Evolutionary conservation across 129 eudicot species (phyloP).

Genomic region (Dittrichia graveolens): DNA sequence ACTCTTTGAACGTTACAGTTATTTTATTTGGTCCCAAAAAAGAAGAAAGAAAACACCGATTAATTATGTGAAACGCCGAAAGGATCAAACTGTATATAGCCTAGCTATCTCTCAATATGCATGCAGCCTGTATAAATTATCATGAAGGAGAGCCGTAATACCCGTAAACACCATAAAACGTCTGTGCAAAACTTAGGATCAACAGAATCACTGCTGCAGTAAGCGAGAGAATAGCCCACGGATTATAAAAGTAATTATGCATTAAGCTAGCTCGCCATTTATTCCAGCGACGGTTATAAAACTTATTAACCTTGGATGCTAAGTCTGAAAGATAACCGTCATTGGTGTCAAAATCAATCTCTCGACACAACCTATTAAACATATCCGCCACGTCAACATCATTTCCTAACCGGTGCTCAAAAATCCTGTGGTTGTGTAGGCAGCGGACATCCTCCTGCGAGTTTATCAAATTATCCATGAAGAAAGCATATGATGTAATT

Average conservation of each 20-base stretch:
- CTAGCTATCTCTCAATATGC: background rate
- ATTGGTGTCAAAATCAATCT: constrained; percentile 68
- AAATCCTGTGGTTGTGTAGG: constrained; percentile 70
- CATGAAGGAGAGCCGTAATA: constrained; percentile 44
- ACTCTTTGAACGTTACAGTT: background rate
- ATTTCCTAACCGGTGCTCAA: constrained; percentile 75
- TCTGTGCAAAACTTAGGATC: constrained; percentile 56
- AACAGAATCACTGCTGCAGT: constrained; percentile 70
- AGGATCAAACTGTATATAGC: no score
- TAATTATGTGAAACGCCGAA: no score
- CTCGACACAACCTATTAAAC: constrained; percentile 67
- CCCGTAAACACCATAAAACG: constrained; percentile 51
- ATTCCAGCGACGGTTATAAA: constrained; percentile 66
- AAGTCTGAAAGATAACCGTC: constrained; percentile 67
- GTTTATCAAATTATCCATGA: constrained; percentile 85
- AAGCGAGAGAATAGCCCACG: constrained; percentile 78
- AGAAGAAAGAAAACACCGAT: background rate
- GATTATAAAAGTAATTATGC: constrained; percentile 75
- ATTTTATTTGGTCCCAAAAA: background rate
- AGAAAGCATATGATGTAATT: constrained; percentile 70
- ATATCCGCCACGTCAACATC: constrained; percentile 74
- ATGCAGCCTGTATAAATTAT: background rate
- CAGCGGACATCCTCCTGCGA: constrained; percentile 62
- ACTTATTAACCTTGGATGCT: constrained; percentile 57
- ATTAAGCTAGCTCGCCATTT: constrained; percentile 66